Base-by-base conservation (phyloP, 352 stramenopile species). In the Phytophthora meadii region DNA sequence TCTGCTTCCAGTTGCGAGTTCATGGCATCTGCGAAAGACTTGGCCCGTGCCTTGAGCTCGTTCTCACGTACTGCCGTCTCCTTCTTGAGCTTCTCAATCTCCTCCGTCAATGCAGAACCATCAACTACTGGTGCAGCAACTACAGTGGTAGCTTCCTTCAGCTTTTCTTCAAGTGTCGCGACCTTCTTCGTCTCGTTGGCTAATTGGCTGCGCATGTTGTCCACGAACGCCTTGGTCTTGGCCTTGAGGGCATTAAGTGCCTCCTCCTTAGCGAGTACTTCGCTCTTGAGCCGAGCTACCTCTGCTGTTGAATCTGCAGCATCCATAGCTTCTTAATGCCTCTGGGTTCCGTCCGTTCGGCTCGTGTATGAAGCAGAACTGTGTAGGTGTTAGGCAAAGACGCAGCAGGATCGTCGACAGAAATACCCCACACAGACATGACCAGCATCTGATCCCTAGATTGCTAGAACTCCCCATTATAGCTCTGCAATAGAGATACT, bases 161-260 rank as follows among this genome's bases (percentile, higher is more conserved):
- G 62, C 46, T 88, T 79, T 36, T 74, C 75, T 62, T 87, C 80
- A 1, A 92, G 59, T 1, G 84, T 68, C 4, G 58, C 67, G 12
- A 91, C 75, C 66, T 89, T 89, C 64, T 89, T 86, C 64, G 89
- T 90, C 61, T 91, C 79, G 3, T 46, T 63, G 7, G 74, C 72
- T 6, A 94, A 65, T 42, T 94, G 80, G 27, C 60, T 58, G 30
- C 83, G 83, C 78, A 94, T 85, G 39, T 88, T 90, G 60, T 94
- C 85, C 9, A 90, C 85, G 42, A 94, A 94, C 25, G 82, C 82
- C 67, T 94, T 94, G 54, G 85, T 90, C 77, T 94, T 92, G 57
- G 86, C 66, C 70, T 94, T 94, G 57, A 94, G 80, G 55, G 88
- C 76, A 58, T 89, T 90, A 8, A 94, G 78, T 32, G 82, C 88